Conservation (phyloP, 345 rosid species). For the Trapa incisa region DNA sequence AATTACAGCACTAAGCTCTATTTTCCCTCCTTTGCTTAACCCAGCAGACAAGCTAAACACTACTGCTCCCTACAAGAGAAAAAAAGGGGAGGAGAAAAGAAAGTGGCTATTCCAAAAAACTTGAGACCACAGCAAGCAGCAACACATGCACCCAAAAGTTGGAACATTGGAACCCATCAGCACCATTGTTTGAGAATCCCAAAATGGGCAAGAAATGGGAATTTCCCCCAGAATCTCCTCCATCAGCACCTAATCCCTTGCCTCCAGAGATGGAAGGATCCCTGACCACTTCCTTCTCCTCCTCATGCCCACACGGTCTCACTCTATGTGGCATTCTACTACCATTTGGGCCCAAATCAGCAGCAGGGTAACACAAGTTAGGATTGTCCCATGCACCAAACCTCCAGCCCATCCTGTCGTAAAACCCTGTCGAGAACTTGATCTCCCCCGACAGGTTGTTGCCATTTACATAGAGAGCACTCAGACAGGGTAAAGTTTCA, state of each 20-base stretch:
- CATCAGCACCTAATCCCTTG: conserved; percentile 11
- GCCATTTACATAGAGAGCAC: conserved; percentile 55
- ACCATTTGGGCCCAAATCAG: conserved; percentile 23
- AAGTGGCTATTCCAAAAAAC: not conserved
- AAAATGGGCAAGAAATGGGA: conserved; percentile 17
- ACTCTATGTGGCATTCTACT: conserved; percentile 49
- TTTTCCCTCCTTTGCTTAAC: not conserved
- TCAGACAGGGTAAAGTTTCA: conserved; percentile 50
- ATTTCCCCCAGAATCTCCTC: not conserved
- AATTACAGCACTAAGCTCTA: not conserved
- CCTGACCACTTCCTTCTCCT: conserved; percentile 12
- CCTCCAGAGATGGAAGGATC: conserved; percentile 19
- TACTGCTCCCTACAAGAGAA: not conserved
- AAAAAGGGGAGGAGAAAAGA: not conserved
- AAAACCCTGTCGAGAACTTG: conserved; percentile 39
- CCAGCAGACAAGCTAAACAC: not conserved
- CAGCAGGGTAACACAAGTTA: conserved; percentile 45
- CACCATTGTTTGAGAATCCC: conserved; percentile 27
- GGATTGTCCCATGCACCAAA: conserved; percentile 89
- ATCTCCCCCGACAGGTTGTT: conserved; percentile 82
- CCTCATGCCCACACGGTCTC: conserved; percentile 41
- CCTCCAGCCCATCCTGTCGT: conserved; percentile 59
- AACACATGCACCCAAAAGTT: conserved; percentile 11
- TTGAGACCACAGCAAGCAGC: conserved; percentile 13
- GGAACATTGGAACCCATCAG: conserved; percentile 14